Evolutionary conservation across 768 basidiomycete genomes (phyloP).

Genomic region (Russula compacta): DNA sequence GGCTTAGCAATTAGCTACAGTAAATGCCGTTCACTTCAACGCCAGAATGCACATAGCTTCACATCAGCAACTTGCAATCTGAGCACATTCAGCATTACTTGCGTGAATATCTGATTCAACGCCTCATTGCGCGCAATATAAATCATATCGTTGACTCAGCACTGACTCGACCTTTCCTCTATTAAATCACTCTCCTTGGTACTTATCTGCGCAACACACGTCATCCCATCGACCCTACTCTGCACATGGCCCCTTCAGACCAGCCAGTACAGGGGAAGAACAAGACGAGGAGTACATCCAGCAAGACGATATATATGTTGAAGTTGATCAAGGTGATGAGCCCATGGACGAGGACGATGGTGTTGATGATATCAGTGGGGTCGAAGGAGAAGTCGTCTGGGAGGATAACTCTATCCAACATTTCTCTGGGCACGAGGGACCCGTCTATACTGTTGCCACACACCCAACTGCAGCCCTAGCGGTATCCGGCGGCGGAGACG

Average conservation of each 20-base stretch:
- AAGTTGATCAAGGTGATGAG: constrained; percentile 58
- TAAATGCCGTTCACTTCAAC: no score
- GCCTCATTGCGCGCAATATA: background rate
- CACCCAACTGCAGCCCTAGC: constrained; percentile 82
- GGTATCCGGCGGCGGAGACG: constrained; percentile 91
- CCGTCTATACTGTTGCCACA: constrained; percentile 76
- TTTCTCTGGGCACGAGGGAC: constrained; percentile 58
- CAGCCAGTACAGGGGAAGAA: background rate
- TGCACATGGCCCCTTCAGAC: constrained; percentile 8
- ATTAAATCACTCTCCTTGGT: background rate
- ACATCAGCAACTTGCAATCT: no score
- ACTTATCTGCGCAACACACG: background rate
- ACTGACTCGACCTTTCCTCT: background rate
- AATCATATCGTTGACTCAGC: constrained; percentile 7
- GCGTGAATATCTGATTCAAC: no score
- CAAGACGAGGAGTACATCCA: constrained; percentile 39
- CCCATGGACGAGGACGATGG: constrained; percentile 62
- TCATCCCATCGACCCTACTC: background rate
- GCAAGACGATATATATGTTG: constrained; percentile 54
- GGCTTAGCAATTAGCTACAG: no score
- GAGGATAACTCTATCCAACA: constrained; percentile 61
- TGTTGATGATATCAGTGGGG: constrained; percentile 25
- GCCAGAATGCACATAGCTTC: no score
- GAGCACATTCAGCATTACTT: background rate
- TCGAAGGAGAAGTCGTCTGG: constrained; percentile 26